These are phyloP conservation scores for Galerina sulciceps DNA, from an alignment of 768 basidiomycete species.

Conservation along the genomic window DNA sequence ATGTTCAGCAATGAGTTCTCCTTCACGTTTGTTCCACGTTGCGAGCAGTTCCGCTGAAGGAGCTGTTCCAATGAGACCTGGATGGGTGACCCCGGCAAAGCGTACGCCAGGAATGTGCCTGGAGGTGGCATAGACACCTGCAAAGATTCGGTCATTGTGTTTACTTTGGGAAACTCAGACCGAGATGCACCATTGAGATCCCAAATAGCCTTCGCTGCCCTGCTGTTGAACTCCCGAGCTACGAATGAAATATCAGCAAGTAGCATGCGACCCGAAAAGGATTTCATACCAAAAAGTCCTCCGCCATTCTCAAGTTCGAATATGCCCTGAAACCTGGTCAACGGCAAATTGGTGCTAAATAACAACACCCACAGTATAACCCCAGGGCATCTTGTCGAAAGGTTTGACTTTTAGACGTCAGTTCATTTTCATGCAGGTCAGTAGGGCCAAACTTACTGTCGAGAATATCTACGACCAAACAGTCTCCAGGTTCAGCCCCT, in stretches of 20 bases:
- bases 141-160: not conserved
- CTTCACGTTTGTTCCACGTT: conserved; percentile 78
- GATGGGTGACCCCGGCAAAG: conserved; percentile 79
- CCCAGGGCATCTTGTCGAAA: conserved; percentile 82
- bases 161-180: not conserved
- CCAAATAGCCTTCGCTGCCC: conserved; percentile 82
- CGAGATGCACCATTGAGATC: conserved; percentile 62
- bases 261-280: not conserved
- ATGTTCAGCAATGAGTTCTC: conserved; percentile 60
- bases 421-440: not conserved
- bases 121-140: conserved; percentile 73
- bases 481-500: conserved; percentile 79
- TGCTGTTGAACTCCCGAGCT: conserved; percentile 72
- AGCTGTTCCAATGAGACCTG: conserved; percentile 77
- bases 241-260: not conserved
- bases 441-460: conserved; percentile 48
- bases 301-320: conserved; percentile 78
- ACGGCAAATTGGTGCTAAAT: not conserved
- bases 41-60: conserved; percentile 74
- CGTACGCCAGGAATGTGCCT: conserved; percentile 81
- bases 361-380: conserved; percentile 58
- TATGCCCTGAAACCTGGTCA: conserved; percentile 53
- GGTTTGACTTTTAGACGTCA: conserved; percentile 48
- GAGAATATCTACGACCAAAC: conserved; percentile 79
- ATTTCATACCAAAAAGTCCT: conserved; percentile 62